Conservation (phyloP, 23 red algal genomes). For the Chondrus crispus region DNA sequence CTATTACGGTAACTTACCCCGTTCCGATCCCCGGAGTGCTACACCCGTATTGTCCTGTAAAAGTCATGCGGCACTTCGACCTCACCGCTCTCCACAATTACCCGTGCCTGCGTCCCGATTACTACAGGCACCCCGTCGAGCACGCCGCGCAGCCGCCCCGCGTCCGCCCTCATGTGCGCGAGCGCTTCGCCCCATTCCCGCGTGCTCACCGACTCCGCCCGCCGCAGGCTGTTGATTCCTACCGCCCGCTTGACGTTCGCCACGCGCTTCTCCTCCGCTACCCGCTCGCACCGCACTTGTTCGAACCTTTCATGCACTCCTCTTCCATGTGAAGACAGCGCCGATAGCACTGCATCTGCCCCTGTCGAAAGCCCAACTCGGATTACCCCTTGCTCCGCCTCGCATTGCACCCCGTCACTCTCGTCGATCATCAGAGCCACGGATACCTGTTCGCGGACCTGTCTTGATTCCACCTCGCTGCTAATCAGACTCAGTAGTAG, state of each 20-base stretch:
- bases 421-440: slow-evolving; percentile 53
- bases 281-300: neutral
- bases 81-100: slow-evolving; percentile 38
- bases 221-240: slow-evolving; percentile 12
- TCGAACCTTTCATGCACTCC: slow-evolving; percentile 26
- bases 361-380: neutral
- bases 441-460: neutral
- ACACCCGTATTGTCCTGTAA: neutral
- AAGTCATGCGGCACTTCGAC: slow-evolving; percentile 52
- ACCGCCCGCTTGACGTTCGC: neutral
- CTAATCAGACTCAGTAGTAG: neutral
- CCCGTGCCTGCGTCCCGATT: slow-evolving; percentile 19
- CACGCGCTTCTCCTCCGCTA: slow-evolving; percentile 18
- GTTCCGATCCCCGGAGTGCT: too few species aligned
- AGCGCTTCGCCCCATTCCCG: slow-evolving; percentile 23
- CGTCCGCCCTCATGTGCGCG: neutral
- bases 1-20: too few species aligned
- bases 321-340: neutral
- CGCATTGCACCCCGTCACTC: neutral
- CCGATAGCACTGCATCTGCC: neutral
- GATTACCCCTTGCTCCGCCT: slow-evolving; percentile 12
- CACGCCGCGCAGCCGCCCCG: neutral
- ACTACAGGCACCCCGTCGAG: slow-evolving; percentile 33
- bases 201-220: neutral
- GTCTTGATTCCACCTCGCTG: neutral